Evolutionary conservation across 352 stramenopile genomes (phyloP).

Genomic region (Phytopythium helicoides): DNA sequence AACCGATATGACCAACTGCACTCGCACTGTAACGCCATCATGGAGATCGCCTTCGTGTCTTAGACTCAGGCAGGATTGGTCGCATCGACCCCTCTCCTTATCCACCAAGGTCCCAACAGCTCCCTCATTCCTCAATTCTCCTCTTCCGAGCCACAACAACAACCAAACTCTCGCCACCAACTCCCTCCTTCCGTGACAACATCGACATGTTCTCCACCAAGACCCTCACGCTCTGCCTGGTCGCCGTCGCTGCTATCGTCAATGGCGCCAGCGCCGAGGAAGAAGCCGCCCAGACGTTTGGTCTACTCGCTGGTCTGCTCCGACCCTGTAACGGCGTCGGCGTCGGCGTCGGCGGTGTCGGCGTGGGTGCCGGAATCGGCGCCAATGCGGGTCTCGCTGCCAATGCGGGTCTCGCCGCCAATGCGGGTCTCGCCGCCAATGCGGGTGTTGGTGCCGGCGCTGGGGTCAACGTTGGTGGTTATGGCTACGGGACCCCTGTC

Average conservation of each 20-base stretch:
- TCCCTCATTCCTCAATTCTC: too few relatives aligned
- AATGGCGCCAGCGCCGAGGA: background rate
- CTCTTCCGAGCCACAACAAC: too few relatives aligned
- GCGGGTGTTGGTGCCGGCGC: background rate
- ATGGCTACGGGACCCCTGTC: background rate
- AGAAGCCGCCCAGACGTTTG: constrained; percentile 9
- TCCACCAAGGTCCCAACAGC: too few relatives aligned
- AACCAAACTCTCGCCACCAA: too few relatives aligned
- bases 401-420: background rate
- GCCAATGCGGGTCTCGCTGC: background rate
- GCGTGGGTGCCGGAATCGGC: background rate
- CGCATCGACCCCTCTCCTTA: too few relatives aligned
- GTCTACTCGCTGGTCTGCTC: background rate
- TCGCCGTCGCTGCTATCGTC: background rate
- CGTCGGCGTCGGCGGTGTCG: background rate
- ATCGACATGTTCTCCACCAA: constrained; percentile 6
- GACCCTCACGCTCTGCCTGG: constrained; percentile 2
- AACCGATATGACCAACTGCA: too few relatives aligned
- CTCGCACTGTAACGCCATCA: too few relatives aligned
- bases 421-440: background rate
- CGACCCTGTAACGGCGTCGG: background rate
- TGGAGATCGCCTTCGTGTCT: too few relatives aligned
- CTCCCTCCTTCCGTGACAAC: too few relatives aligned
- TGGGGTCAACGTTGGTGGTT: background rate
- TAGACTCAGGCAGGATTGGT: too few relatives aligned